Conservation (phyloP, 23 red algal genomes). For the Cyanidioschyzon merolae region DNA sequence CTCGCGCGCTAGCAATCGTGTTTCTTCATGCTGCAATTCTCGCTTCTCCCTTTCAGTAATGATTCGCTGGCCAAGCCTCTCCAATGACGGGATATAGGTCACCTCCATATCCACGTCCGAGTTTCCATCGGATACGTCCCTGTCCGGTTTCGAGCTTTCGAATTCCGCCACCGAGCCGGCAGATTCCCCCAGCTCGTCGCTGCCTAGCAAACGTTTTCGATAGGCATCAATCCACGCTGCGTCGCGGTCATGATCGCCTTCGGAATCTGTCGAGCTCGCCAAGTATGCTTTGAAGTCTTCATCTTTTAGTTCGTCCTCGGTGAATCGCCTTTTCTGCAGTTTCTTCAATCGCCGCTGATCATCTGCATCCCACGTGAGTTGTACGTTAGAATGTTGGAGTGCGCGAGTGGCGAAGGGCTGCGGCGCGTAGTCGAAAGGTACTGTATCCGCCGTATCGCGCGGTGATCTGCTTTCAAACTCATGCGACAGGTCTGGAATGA, state of each 20-base stretch:
- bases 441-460: slow-evolving; percentile 34
- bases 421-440: slow-evolving; percentile 55
- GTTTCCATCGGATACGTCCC: neutral
- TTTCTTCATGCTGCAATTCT: slow-evolving; percentile 42
- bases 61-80: slow-evolving; percentile 59
- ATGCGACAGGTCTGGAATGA: slow-evolving; percentile 72
- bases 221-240: neutral
- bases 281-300: slow-evolving; percentile 89
- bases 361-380: slow-evolving; percentile 84
- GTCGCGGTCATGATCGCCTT: slow-evolving; percentile 10
- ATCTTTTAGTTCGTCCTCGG: slow-evolving; percentile 58
- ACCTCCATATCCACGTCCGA: slow-evolving; percentile 47
- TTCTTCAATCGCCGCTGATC: slow-evolving; percentile 45
- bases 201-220: neutral
- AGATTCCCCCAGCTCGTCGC: neutral
- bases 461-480: slow-evolving; percentile 22
- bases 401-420: slow-evolving; percentile 32
- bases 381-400: slow-evolving; percentile 47
- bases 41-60: slow-evolving; percentile 35
- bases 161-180: neutral
- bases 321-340: slow-evolving; percentile 47
- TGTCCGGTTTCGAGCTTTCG: neutral
- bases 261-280: slow-evolving; percentile 41
- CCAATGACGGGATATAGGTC: slow-evolving; percentile 61
- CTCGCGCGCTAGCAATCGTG: slow-evolving; percentile 66